Evolutionary conservation across 176 grass and related monocot genomes (phyloP).

Genomic region (Phyllostachys edulis): DNA sequence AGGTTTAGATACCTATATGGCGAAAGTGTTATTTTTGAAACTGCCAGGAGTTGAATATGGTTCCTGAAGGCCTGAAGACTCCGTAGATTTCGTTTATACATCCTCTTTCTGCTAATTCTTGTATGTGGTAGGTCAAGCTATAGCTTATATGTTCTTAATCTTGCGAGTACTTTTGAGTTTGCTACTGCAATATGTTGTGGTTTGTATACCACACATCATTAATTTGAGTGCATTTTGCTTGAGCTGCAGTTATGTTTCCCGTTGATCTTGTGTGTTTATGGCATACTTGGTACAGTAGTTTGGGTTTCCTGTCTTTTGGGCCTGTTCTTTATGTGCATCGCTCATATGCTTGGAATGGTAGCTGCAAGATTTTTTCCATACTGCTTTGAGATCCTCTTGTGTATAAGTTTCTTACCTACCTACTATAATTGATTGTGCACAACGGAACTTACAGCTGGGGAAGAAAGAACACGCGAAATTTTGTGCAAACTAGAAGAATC

Average conservation of each 20-base stretch:
- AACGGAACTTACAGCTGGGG: constrained; percentile 40
- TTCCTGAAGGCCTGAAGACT: background rate
- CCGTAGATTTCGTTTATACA: background rate
- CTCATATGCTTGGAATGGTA: background rate
- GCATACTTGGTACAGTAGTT: background rate
- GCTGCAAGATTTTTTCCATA: background rate
- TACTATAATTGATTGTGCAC: constrained; percentile 13
- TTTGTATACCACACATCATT: background rate
- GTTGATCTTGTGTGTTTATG: background rate
- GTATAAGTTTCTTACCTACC: background rate
- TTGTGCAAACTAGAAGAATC: constrained; percentile 9
- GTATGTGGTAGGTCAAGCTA: background rate
- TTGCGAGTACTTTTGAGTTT: background rate
- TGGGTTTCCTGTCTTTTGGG: background rate
- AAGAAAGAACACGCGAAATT: constrained; percentile 29
- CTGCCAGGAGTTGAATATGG: background rate
- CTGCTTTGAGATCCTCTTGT: background rate
- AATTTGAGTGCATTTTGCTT: background rate
- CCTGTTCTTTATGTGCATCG: background rate
- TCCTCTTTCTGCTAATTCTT: constrained; percentile 6
- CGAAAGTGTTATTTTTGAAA: background rate
- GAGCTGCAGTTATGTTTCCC: background rate
- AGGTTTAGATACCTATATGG: background rate
- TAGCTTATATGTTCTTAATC: background rate
- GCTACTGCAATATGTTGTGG: background rate